Percentiles rank a stretch among this genome's conserved stretches.
These are phyloP conservation scores for Euphrasia arctica DNA, from an alignment of 305 asterid genomes.

Conservation along the genomic window DNA sequence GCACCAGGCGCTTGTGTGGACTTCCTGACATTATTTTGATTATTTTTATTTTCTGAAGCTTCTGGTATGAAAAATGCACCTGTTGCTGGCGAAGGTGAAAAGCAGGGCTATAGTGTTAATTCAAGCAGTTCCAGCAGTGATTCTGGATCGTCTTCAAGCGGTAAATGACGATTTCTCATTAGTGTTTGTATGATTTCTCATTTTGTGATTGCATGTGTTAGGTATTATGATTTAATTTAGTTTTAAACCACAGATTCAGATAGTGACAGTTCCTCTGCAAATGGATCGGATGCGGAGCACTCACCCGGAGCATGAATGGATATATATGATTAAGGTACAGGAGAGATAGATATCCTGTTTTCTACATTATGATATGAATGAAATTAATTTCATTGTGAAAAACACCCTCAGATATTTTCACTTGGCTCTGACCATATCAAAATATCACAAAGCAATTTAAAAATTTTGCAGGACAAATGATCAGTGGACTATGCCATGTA, in stretches of 20 bases:
- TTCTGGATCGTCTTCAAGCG: conserved; percentile 63
- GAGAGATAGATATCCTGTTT: not conserved
- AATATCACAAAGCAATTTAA: too few relatives aligned
- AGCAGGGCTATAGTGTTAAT: conserved; percentile 28
- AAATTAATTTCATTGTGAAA: too few relatives aligned
- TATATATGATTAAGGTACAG: not conserved
- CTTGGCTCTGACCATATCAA: not conserved
- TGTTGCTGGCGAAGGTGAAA: conserved; percentile 35
- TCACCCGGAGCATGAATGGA: conserved; percentile 27
- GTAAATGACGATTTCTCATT: conserved; percentile 30
- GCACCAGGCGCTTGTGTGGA: not conserved
- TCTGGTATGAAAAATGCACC: conserved; percentile 42
- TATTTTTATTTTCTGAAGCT: conserved; percentile 27
- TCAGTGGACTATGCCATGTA: not conserved
- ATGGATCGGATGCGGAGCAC: conserved; percentile 49
- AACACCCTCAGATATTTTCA: too few relatives aligned
- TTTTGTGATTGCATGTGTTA: conserved; percentile 17
- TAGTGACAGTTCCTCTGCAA: conserved; percentile 50
- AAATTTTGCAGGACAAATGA: not conserved
- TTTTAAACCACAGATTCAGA: conserved; percentile 45
- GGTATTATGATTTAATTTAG: not conserved
- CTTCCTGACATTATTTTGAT: not conserved
- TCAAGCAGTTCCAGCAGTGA: conserved; percentile 49
- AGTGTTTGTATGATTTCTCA: too few relatives aligned
- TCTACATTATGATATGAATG: not conserved